Conservation (phyloP, 2,329 filamentous ascomycete species). For the Paecilomyces formosus region DNA sequence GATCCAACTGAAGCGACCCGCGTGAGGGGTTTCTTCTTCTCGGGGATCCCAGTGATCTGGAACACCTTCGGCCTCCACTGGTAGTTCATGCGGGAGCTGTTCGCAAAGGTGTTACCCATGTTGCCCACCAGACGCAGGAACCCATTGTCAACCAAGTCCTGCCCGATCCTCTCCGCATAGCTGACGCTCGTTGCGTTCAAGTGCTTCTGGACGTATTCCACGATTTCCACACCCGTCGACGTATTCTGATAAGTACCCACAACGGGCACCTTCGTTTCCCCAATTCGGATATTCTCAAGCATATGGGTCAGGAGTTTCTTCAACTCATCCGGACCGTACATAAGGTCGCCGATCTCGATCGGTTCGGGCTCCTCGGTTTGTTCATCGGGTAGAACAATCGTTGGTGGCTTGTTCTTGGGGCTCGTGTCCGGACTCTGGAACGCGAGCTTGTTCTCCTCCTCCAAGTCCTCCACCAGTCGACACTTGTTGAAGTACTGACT, state of each 20-base stretch:
- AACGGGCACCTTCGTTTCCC: slow-evolving; percentile 91
- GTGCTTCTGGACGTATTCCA: slow-evolving; percentile 86
- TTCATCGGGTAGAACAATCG: slow-evolving; percentile 77
- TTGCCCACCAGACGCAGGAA: slow-evolving; percentile 88
- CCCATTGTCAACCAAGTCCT: slow-evolving; percentile 79
- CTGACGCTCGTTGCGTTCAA: slow-evolving; percentile 77
- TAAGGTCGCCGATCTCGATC: slow-evolving; percentile 83
- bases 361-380: slow-evolving; percentile 68
- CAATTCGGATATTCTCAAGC: slow-evolving; percentile 76
- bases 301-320: slow-evolving; percentile 86
- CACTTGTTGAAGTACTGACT: slow-evolving; percentile 99
- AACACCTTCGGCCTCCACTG: slow-evolving; percentile 95
- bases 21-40: slow-evolving; percentile 69
- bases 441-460: slow-evolving; percentile 97
- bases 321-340: slow-evolving; percentile 75
- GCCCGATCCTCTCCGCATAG: slow-evolving; percentile 89
- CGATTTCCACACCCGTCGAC: slow-evolving; percentile 83
- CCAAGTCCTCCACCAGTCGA: slow-evolving; percentile 86
- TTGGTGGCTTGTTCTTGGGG: slow-evolving; percentile 52
- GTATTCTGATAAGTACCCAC: slow-evolving; percentile 92
- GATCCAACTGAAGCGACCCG: slow-evolving; percentile 68
- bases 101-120: slow-evolving; percentile 90
- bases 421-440: slow-evolving; percentile 79
- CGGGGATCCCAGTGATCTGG: slow-evolving; percentile 75
- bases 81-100: slow-evolving; percentile 95